Conservation (phyloP, 176 grass and related monocot species). For the Rhynchospora tenuis region DNA sequence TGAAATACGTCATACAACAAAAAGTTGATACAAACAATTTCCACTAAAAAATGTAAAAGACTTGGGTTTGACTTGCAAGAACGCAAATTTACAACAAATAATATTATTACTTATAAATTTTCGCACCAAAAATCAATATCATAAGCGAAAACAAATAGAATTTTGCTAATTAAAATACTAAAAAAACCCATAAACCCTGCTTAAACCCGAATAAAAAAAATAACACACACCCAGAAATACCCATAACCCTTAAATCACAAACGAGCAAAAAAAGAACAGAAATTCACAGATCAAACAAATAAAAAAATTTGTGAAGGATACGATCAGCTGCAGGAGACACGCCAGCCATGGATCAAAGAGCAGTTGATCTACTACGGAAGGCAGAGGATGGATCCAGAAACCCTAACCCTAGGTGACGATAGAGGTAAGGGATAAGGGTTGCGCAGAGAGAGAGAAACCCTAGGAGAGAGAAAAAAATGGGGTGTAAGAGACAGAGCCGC, state of each 20-base stretch:
- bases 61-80: neutral
- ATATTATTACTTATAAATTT: neutral
- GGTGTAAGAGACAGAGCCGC: constrained; percentile 46
- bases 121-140: neutral
- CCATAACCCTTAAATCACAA: neutral
- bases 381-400: constrained; percentile 26
- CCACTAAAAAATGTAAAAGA: neutral
- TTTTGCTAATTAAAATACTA: neutral
- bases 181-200: constrained; percentile 22
- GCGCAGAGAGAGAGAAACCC: constrained; percentile 44
- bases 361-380: constrained; percentile 4
- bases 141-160: neutral
- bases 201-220: neutral
- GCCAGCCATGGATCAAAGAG: constrained; percentile 52
- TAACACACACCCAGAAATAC: neutral
- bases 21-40: neutral
- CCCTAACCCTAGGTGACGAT: constrained; percentile 16
- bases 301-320: constrained; percentile 59
- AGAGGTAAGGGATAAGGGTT: neutral
- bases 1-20: neutral
- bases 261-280: neutral
- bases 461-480: constrained; percentile 34
- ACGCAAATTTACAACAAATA: neutral
- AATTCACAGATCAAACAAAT: neutral
- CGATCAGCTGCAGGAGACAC: constrained; percentile 63